Evolutionary conservation across 163 green algal genomes (phyloP).

Genomic region (Chlorella variabilis): DNA sequence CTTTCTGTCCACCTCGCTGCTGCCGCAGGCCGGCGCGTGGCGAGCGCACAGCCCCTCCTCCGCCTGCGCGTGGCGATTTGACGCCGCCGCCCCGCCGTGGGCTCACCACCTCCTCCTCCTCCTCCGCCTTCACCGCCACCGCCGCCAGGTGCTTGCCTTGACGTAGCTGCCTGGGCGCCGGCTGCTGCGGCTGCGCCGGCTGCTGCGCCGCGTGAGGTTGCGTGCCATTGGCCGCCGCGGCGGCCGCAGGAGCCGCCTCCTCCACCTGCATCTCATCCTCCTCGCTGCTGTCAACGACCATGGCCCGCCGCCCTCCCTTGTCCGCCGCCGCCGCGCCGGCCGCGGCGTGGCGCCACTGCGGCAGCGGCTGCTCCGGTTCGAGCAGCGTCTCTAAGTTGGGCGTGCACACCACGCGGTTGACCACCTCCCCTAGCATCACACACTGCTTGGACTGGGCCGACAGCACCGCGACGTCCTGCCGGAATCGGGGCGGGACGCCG

Average conservation of each 20-base stretch:
- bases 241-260: conserved; percentile 10
- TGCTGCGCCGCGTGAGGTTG: not conserved
- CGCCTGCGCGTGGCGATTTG: not conserved
- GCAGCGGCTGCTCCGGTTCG: conserved; percentile 21
- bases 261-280: not conserved
- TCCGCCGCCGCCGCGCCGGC: not conserved
- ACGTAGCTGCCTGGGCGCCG: not conserved
- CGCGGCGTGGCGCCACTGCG: not conserved
- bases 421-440: conserved; percentile 59
- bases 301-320: not conserved
- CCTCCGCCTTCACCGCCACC: conserved; percentile 11
- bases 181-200: conserved; percentile 16
- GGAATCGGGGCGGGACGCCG: conserved; percentile 58
- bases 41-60: not conserved
- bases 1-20: not conserved
- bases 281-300: not conserved
- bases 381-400: conserved; percentile 70
- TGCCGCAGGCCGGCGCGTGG: not conserved
- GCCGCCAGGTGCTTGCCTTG: not conserved
- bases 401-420: conserved; percentile 58
- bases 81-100: not conserved
- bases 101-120: conserved; percentile 24
- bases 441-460: conserved; percentile 42
- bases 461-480: conserved; percentile 68
- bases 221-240: not conserved